Base-by-base conservation (phyloP, 495 filamentous ascomycete genomes). In the Barbatosphaeria neglecta region DNA sequence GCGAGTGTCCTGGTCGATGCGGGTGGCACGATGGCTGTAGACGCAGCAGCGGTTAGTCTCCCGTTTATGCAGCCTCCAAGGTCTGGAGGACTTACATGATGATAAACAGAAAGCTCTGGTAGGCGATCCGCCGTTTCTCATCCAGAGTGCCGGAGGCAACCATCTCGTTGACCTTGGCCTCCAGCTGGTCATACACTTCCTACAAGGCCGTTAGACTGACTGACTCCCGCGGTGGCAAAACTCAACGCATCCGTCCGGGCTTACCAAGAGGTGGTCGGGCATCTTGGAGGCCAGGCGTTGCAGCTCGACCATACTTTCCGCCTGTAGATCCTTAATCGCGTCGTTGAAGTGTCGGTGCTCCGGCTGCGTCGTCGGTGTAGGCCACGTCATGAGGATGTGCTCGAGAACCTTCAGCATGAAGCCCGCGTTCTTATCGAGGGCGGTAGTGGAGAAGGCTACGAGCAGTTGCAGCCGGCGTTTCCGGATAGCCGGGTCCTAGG, bases 341-440 rank as follows among this genome's bases (percentile, higher is more conserved):
- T 97, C 93, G 6, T 83, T 85, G 64, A 90, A 96, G 19, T 75
- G 67, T 20, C 75, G 73, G 53, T 80, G 78, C 22, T 78, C 74
- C 0, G 82, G 77, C 16, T 35, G 28, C 39, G 85, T 73, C 39
- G 85, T 73, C 31, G 87, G 78, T 6, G 74, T 71, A 20, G 85
- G 80, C 53, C 81, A 77, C 22, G 84, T 87, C 62, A 88, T 83
- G 22, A 98, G 77, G 46, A 93, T 87, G 56, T 95, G 84, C 56
- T 94, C 87, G 9, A 97, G 74, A 20, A 95, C 83, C 50, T 82
- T 86, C 24, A 95, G 67, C 54, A 92, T 92, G 61, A 94, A 86
- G 22, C 71, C 73, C 1, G 85, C 73, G 28, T 84, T 84, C 46
- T 80, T 81, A 50, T 86, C 78, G n/a, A 95, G 70, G 4, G 86